Evolutionary conservation across 805 yeast genomes (phyloP), one percentile per base, ranked within the genome.

Genomic region (Saitoella complicata): DNA sequence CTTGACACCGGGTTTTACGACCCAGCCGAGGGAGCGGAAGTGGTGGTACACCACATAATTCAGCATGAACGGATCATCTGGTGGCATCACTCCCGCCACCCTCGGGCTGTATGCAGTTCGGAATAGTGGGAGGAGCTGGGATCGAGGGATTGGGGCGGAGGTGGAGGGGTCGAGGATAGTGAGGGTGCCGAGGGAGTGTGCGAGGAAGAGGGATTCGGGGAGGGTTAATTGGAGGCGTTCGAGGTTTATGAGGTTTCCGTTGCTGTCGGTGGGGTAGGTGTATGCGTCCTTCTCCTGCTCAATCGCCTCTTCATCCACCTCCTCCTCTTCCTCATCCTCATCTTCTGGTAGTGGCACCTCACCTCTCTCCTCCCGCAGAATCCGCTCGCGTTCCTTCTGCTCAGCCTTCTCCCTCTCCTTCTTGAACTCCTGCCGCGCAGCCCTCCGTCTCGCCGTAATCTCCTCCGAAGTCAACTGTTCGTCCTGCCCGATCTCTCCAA

Each of bases 21-120:
- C 88, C 96, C 97, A 91, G 0, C 96, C 96, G 30, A 75, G 69
- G 0, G 95, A 78, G 43, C 94, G 70, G 61, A 76, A 87, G 58
- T 88, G 86, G 56, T 85, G 93, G 55, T 87, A 88, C 1, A 73
- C 87, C 5, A 75, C 76, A 54, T 81, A 88, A 40, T 72, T 68
- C 1, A 69, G 50, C 2, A 80, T 53, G 49, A 79, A 75, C 30
- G 54, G 47, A 40, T 60, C 64, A 46, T 53, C 66, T 38, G 60
- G 60, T 38, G 46, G 39, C 10, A 9, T 35, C 21, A 34, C 9
- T 31, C 35, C n/a, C 10, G 13, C 8, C 6, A 7, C 8, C 7
- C n/a, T 32, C 21, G 29, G 10, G 29, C 7, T 30, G 32, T 34
- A 21, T 4, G 37, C 37, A 3, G 4, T 2, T 11, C n/a, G 11